Evolutionary conservation across 345 rosid species (phyloP).

Genomic region (Dovyalis caffra): DNA sequence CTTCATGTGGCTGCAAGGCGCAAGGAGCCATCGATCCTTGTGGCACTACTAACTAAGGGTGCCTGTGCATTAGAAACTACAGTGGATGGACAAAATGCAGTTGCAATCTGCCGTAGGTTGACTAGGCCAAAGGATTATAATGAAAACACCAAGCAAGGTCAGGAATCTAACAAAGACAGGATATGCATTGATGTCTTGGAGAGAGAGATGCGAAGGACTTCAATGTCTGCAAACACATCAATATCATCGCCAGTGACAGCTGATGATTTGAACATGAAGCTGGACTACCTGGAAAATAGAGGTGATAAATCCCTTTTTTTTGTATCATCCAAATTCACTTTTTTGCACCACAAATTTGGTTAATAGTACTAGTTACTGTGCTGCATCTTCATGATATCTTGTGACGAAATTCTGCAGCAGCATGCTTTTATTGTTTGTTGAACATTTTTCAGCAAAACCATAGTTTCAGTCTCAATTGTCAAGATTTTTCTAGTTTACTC

Average conservation of each 20-base stretch:
- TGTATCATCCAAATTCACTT: neutral
- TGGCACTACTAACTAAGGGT: constrained; percentile 38
- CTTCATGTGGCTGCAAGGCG: constrained; percentile 56
- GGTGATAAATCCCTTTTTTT: constrained; percentile 30
- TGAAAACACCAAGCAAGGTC: constrained; percentile 28
- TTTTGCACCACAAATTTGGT: neutral
- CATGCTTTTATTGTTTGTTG: neutral
- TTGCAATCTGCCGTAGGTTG: constrained; percentile 37
- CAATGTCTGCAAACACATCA: constrained; percentile 11
- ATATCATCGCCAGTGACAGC: constrained; percentile 7
- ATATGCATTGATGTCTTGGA: constrained; percentile 46
- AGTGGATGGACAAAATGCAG: constrained; percentile 40
- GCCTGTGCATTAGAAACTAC: constrained; percentile 33
- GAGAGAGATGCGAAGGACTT: constrained; percentile 26
- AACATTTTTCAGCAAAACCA: neutral
- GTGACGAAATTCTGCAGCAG: neutral
- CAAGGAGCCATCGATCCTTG: constrained; percentile 32
- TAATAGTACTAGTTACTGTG: neutral
- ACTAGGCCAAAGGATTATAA: constrained; percentile 45
- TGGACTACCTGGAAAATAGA: constrained; percentile 43
- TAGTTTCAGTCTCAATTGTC: neutral
- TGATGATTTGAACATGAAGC: constrained; percentile 34
- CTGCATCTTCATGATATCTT: neutral
- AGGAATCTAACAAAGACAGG: constrained; percentile 36
- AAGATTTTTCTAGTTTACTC: too few relatives aligned